Percentiles rank a stretch among this genome's conserved stretches.
Evolutionary conservation across 768 basidiomycete species (phyloP).

Genomic region (Hortiboletus campestris): DNA sequence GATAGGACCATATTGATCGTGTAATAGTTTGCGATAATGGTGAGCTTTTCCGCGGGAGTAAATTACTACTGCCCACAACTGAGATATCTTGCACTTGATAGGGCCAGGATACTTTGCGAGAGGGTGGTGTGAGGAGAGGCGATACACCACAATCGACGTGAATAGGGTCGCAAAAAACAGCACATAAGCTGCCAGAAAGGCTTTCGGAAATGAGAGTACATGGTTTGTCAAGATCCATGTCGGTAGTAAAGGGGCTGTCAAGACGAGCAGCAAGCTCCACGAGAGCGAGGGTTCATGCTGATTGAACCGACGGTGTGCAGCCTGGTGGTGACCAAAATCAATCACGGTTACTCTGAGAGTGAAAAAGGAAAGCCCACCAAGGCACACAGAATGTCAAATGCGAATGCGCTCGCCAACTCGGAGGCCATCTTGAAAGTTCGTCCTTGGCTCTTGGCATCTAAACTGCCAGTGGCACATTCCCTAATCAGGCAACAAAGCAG

Average conservation of each 20-base stretch:
- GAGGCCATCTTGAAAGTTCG: no score
- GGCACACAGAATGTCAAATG: constrained; percentile 17
- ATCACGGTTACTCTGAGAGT: background rate
- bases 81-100: constrained; percentile 28
- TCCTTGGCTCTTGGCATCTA: no score
- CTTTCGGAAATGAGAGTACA: background rate
- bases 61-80: constrained; percentile 26
- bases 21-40: constrained; percentile 21
- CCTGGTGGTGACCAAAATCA: constrained; percentile 1
- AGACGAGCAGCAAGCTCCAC: constrained; percentile 10
- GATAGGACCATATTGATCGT: constrained; percentile 32
- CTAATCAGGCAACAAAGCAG: constrained; percentile 10
- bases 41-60: constrained; percentile 19
- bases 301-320: constrained; percentile 17
- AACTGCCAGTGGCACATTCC: background rate
- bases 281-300: constrained; percentile 17
- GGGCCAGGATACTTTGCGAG: constrained; percentile 40
- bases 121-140: constrained; percentile 39
- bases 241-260: constrained; percentile 13
- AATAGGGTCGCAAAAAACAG: constrained; percentile 21
- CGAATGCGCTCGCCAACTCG: background rate
- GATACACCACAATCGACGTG: constrained; percentile 33
- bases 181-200: constrained; percentile 14
- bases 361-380: constrained; percentile 9
- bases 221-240: constrained; percentile 10